phyloP scores from a whole-genome alignment of 192 early-diverging fungal species.

The Nowakowskiella sp. region DNA sequence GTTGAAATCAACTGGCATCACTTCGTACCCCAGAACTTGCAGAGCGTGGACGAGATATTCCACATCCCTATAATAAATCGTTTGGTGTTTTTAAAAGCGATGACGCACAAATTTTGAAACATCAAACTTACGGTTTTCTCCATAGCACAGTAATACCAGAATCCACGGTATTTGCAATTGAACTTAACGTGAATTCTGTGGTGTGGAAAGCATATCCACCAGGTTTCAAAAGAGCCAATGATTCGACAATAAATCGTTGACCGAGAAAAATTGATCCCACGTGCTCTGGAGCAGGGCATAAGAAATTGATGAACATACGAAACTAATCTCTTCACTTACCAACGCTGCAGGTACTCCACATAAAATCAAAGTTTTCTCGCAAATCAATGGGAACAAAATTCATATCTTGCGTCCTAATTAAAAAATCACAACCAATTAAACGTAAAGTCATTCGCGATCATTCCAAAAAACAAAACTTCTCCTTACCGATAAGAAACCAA shows the following conservation, averaged over 20 bases:
- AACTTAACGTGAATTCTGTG: not conserved
- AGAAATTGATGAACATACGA: not conserved
- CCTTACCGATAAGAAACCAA: not conserved
- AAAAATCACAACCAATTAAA: too few species aligned
- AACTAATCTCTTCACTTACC: not conserved
- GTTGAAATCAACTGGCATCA: not conserved
- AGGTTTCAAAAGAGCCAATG: not conserved
- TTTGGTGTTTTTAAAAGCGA: too few species aligned
- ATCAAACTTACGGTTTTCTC: not conserved
- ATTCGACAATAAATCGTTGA: not conserved
- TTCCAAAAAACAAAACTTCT: not conserved
- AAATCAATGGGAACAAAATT: not conserved
- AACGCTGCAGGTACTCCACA: not conserved
- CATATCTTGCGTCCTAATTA: not conserved
- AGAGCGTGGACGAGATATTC: not conserved
- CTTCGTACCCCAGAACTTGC: not conserved
- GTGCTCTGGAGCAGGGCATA: not conserved
- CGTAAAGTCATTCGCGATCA: not conserved
- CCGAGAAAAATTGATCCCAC: not conserved
- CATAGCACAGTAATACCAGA: not conserved
- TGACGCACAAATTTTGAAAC: not conserved
- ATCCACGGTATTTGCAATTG: not conserved
- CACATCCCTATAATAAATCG: not conserved
- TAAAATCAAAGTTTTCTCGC: not conserved
- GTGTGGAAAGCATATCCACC: conserved; percentile 1